phyloP scores from a whole-genome alignment of 2,329 filamentous ascomycete species.

The Drechslera avenae region DNA sequence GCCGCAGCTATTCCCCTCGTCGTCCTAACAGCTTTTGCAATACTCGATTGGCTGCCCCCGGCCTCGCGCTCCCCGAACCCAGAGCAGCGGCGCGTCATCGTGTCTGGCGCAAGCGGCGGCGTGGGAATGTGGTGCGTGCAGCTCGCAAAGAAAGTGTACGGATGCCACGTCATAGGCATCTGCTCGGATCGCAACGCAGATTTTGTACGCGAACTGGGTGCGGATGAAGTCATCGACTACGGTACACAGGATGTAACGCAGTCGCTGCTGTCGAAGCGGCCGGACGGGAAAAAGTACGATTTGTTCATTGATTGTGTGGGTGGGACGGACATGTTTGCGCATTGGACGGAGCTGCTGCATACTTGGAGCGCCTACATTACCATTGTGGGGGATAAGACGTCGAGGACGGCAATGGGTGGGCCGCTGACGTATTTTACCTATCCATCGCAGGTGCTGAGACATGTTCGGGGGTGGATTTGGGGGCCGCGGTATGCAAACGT shows the following conservation, averaged over 20 bases:
- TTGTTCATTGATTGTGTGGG: conserved; percentile 59
- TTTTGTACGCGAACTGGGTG: conserved; percentile 55
- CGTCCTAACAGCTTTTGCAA: conserved; percentile 46
- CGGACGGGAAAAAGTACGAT: conserved; percentile 47
- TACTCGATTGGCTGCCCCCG: conserved; percentile 34
- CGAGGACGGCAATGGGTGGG: conserved; percentile 48
- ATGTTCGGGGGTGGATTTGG: conserved; percentile 29
- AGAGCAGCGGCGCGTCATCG: conserved; percentile 28
- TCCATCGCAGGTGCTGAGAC: conserved; percentile 32
- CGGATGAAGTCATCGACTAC: conserved; percentile 53
- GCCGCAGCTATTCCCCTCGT: conserved; percentile 47
- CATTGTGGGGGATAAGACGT: conserved; percentile 47
- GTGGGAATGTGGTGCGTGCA: conserved; percentile 46
- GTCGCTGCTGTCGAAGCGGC: conserved; percentile 40
- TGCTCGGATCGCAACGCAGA: conserved; percentile 56
- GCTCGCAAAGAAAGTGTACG: conserved; percentile 45
- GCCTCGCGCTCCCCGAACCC: not conserved
- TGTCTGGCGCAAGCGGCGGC: conserved; percentile 41
- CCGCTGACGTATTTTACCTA: conserved; percentile 41
- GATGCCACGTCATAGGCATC: conserved; percentile 54
- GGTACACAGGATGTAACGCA: conserved; percentile 37
- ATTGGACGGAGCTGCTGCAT: conserved; percentile 35
- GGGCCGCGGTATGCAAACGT: conserved; percentile 41
- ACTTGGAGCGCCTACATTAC: conserved; percentile 51
- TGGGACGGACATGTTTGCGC: conserved; percentile 53